phyloP scores from a whole-genome alignment of 768 basidiomycete species.

The Clavaria fumosa region DNA sequence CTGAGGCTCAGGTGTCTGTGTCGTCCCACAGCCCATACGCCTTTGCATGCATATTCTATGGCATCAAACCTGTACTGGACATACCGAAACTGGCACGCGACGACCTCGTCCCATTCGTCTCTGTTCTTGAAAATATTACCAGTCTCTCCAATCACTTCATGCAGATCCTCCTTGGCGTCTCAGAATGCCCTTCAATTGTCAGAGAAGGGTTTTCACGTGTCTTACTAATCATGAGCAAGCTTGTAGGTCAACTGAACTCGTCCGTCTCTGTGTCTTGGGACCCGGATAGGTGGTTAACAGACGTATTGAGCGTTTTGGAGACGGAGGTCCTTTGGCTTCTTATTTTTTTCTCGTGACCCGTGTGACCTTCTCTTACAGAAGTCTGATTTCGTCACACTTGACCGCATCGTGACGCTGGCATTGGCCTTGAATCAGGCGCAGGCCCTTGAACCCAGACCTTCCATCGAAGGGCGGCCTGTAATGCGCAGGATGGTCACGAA shows the following conservation, averaged over 20 bases:
- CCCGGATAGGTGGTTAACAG: slow-evolving; percentile 45
- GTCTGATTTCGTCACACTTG: slow-evolving; percentile 51
- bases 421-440: slow-evolving; percentile 38
- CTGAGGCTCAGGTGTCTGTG: slow-evolving; percentile 19
- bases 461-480: slow-evolving; percentile 37
- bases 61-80: slow-evolving; percentile 19
- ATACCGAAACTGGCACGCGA: slow-evolving; percentile 13
- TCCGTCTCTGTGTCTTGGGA: slow-evolving; percentile 37
- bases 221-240: slow-evolving; percentile 33
- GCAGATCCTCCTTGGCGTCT: slow-evolving; percentile 18
- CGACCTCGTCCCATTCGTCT: slow-evolving; percentile 34
- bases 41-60: slow-evolving; percentile 53
- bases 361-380: slow-evolving; percentile 25
- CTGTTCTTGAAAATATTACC: slow-evolving; percentile 40
- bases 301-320: slow-evolving; percentile 37
- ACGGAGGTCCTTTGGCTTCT: too few relatives aligned
- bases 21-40: slow-evolving; percentile 27
- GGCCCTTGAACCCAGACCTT: slow-evolving; percentile 34
- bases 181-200: slow-evolving; percentile 18
- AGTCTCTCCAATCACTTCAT: slow-evolving; percentile 33
- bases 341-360: too few relatives aligned
- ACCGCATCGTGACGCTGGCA: slow-evolving; percentile 41
- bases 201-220: slow-evolving; percentile 39
- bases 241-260: slow-evolving; percentile 31
- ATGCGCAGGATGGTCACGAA: slow-evolving; percentile 49